These are phyloP conservation scores for Dactylonectria estremocensis DNA, from an alignment of 2,329 filamentous ascomycete genomes.

Conservation along the genomic window DNA sequence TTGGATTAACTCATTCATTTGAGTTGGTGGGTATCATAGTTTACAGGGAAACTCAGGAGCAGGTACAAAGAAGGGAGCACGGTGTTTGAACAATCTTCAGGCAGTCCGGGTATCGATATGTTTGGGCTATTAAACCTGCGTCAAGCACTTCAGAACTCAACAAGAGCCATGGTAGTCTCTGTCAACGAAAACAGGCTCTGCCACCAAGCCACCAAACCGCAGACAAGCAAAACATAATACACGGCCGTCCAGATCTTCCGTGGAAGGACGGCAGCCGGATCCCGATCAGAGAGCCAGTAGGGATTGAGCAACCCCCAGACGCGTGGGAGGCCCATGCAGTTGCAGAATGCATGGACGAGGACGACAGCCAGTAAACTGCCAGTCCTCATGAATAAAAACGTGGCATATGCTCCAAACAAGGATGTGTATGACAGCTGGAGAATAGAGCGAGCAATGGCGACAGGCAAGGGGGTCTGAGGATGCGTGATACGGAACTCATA, in stretches of 20 bases:
- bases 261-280: conserved; percentile 42
- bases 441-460: conserved; percentile 78
- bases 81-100: background rate
- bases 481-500: conserved; percentile 93
- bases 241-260: conserved; percentile 75
- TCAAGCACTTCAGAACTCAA: conserved; percentile 45
- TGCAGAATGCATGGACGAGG: conserved; percentile 89
- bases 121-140: background rate
- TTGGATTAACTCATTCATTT: too few species aligned
- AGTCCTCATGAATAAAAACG: conserved; percentile 89
- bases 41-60: too few species aligned
- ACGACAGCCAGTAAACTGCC: conserved; percentile 85
- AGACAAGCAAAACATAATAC: conserved; percentile 85
- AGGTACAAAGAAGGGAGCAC: background rate
- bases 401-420: conserved; percentile 93
- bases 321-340: conserved; percentile 89
- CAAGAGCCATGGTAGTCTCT: conserved; percentile 57
- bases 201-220: conserved; percentile 81
- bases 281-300: conserved; percentile 54
- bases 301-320: conserved; percentile 84
- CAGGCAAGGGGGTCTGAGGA: conserved; percentile 75
- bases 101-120: background rate
- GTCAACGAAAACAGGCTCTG: conserved; percentile 80
- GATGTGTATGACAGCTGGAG: conserved; percentile 94
- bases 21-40: background rate